Evolutionary conservation across 768 basidiomycete genomes (phyloP).

Genomic region (Serendipita sp.): DNA sequence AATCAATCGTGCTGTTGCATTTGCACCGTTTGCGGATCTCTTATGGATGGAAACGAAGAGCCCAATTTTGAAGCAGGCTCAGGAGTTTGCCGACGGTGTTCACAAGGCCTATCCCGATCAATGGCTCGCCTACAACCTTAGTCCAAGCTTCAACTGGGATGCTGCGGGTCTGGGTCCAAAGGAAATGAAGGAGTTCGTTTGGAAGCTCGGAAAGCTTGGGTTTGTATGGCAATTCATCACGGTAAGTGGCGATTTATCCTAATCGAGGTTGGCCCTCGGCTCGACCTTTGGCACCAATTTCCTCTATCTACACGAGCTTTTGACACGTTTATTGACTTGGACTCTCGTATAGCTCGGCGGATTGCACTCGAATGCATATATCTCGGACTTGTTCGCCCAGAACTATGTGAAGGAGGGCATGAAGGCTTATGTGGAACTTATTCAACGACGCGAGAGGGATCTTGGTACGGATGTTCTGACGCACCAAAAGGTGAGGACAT

Average conservation of each 20-base stretch:
- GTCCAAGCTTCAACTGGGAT: slow-evolving; percentile 88
- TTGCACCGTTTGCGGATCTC: slow-evolving; percentile 84
- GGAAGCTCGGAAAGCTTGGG: slow-evolving; percentile 88
- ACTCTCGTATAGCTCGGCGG: slow-evolving; percentile 59
- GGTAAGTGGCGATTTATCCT: slow-evolving; percentile 27
- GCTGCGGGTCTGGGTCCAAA: slow-evolving; percentile 74
- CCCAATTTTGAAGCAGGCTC: slow-evolving; percentile 82
- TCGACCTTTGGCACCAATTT: neutral
- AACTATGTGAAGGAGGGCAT: slow-evolving; percentile 88
- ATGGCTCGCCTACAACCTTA: slow-evolving; percentile 94
- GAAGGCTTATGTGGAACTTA: slow-evolving; percentile 94
- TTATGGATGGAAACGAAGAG: slow-evolving; percentile 97
- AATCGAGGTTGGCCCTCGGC: neutral
- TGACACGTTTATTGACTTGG: slow-evolving; percentile 2
- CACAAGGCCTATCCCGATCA: slow-evolving; percentile 68
- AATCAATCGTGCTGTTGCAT: slow-evolving; percentile 79
- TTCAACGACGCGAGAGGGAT: slow-evolving; percentile 86
- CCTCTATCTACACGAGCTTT: slow-evolving; percentile 1
- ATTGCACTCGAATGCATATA: slow-evolving; percentile 93
- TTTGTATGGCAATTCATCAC: slow-evolving; percentile 99
- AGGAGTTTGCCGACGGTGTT: slow-evolving; percentile 82
- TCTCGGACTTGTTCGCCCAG: slow-evolving; percentile 81
- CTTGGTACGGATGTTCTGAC: slow-evolving; percentile 92
- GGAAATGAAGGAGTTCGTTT: slow-evolving; percentile 80
- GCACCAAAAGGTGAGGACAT: slow-evolving; percentile 67